Conservation (phyloP, 164 flowering plant species). For the Nelumbo lutea region DNA sequence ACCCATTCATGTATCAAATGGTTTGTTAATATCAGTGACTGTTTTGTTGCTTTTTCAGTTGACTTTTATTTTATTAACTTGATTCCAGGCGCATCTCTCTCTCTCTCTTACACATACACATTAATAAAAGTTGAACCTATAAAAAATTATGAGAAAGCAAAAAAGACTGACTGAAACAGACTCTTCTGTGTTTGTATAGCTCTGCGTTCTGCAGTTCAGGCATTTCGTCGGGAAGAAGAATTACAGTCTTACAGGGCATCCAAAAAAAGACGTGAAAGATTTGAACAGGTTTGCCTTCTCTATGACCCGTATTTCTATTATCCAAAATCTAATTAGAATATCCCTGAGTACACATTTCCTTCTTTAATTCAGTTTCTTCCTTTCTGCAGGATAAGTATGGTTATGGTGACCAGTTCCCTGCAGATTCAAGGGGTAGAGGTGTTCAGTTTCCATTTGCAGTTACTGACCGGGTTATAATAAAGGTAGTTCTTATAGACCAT, state of each 20-base stretch:
- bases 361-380: neutral
- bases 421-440: conserved; percentile 70
- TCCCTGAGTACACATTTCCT: neutral
- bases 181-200: conserved; percentile 38
- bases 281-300: conserved; percentile 63
- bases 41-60: no score
- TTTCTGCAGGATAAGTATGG: conserved; percentile 57
- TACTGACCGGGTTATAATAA: conserved; percentile 82
- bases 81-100: no score
- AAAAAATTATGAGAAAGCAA: neutral
- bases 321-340: neutral
- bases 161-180: neutral
- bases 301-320: neutral
- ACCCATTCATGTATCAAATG: no score
- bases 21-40: no score
- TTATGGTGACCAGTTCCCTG: conserved; percentile 45
- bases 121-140: no score
- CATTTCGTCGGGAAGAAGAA: conserved; percentile 81
- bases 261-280: conserved; percentile 75
- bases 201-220: conserved; percentile 79
- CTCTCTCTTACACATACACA: no score
- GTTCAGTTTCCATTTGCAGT: conserved; percentile 91
- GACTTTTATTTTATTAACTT: no score
- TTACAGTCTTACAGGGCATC: conserved; percentile 41
- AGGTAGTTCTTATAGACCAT: conserved; percentile 36